Evolutionary conservation across 1,139 yeast species (phyloP).

Genomic region (Debaryomyces fabryi): DNA sequence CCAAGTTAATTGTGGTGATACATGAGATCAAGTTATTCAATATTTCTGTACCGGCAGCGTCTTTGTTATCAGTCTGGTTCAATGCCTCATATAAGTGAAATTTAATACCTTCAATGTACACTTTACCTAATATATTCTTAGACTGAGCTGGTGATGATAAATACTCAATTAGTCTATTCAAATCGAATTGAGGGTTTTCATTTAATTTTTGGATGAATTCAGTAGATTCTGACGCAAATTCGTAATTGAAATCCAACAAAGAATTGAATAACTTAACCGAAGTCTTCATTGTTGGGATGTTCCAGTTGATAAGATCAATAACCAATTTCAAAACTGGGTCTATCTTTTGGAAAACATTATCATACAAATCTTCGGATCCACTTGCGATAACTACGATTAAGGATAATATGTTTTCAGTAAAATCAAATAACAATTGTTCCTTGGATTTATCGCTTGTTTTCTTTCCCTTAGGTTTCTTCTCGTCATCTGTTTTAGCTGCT

Average conservation of each 20-base stretch:
- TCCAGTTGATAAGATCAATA: conserved; percentile 41
- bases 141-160: conserved; percentile 19
- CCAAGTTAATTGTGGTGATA: conserved; percentile 46
- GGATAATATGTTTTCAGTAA: conserved; percentile 73
- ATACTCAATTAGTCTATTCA: conserved; percentile 22
- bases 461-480: conserved; percentile 15
- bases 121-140: conserved; percentile 47
- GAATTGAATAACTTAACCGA: conserved; percentile 51
- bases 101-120: conserved; percentile 61
- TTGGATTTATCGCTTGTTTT: conserved; percentile 44
- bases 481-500: not conserved
- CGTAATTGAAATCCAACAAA: conserved; percentile 64
- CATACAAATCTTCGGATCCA: conserved; percentile 63
- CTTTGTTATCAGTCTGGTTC: conserved; percentile 22
- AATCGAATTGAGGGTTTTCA: conserved; percentile 24
- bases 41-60: conserved; percentile 24
- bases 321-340: conserved; percentile 46
- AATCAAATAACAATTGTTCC: conserved; percentile 57
- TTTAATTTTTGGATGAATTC: conserved; percentile 49
- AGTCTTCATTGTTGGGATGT: conserved; percentile 34
- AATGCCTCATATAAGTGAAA: conserved; percentile 58
- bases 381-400: conserved; percentile 68
- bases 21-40: conserved; percentile 29
- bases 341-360: conserved; percentile 48
- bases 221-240: conserved; percentile 65